Percentiles rank a stretch among this genome's conserved stretches.
Conservation (phyloP, 2,329 filamentous ascomycete genomes). For the Phyllosticta capitalensis region DNA sequence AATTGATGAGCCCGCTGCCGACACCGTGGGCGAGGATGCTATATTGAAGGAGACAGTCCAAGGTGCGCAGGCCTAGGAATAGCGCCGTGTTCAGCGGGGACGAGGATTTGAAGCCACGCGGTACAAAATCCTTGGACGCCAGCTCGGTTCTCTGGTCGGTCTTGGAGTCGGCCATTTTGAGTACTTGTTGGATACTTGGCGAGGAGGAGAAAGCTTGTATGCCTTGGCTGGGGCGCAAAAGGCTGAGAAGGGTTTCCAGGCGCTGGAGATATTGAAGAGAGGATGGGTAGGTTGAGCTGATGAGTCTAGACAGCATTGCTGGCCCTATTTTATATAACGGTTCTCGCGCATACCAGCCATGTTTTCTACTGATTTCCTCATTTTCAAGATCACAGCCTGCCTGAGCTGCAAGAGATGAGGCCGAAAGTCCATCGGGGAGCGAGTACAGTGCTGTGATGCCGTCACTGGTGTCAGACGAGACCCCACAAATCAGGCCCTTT, state of each 20-base stretch:
- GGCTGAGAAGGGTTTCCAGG: not conserved
- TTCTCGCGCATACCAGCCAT: not conserved
- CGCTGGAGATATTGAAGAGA: not conserved
- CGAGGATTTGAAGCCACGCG: slow-evolving; percentile 32
- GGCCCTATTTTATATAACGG: not conserved
- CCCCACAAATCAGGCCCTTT: not conserved
- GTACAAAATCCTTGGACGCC: slow-evolving; percentile 25
- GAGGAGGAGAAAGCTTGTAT: not conserved
- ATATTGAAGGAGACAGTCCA: slow-evolving; percentile 42
- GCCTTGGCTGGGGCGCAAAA: not conserved
- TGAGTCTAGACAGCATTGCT: not conserved
- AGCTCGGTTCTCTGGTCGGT: not conserved
- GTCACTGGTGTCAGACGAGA: not conserved
- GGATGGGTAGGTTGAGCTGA: not conserved
- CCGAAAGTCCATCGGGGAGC: not conserved
- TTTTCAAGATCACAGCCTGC: not conserved
- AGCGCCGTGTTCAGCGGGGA: slow-evolving; percentile 29
- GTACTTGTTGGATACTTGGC: not conserved
- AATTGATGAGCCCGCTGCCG: slow-evolving; percentile 35
- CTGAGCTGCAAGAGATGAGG: not conserved
- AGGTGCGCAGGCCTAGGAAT: slow-evolving; percentile 39
- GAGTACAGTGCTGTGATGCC: not conserved
- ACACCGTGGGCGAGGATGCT: slow-evolving; percentile 36
- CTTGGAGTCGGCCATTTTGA: not conserved
- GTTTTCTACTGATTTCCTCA: not conserved